A percentile compares a stretch with the other conserved stretches of the same genome.
phyloP scores from a whole-genome alignment of 106 monocot genomes.

The Dendrobium nobile region DNA sequence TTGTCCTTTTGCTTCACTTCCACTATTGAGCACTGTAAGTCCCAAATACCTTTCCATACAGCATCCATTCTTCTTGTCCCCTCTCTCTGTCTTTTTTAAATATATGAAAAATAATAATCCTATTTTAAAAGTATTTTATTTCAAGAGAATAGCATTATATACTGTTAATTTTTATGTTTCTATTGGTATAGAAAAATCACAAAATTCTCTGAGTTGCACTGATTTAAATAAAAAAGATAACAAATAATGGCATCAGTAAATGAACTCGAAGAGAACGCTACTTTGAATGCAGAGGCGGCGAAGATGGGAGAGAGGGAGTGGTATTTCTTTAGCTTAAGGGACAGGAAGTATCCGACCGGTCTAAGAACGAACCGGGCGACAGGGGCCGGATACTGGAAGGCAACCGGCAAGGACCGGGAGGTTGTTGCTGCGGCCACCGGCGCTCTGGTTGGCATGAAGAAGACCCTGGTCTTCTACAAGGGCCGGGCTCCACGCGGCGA shows the following conservation, averaged over 20 bases:
- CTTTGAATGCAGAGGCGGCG: slow-evolving; percentile 37
- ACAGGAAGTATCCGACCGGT: slow-evolving; percentile 92
- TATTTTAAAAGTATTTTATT: no score
- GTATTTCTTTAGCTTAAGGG: slow-evolving; percentile 90
- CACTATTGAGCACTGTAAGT: background rate
- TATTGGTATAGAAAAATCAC: no score
- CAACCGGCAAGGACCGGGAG: slow-evolving; percentile 97
- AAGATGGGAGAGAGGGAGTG: slow-evolving; percentile 96
- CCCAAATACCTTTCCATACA: background rate
- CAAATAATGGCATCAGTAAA: background rate
- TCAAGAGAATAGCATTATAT: no score
- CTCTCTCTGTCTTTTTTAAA: background rate
- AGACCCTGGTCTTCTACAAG: slow-evolving; percentile 94
- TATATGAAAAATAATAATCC: background rate
- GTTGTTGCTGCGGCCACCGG: slow-evolving; percentile 37
- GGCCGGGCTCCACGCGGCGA: slow-evolving; percentile 91
- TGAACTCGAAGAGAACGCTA: background rate
- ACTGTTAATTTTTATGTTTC: no score
- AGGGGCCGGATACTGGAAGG: slow-evolving; percentile 94
- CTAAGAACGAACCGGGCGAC: slow-evolving; percentile 88
- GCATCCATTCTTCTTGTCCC: background rate
- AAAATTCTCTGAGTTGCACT: background rate
- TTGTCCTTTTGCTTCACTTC: slow-evolving; percentile 8
- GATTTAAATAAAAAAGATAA: background rate
- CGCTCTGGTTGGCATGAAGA: slow-evolving; percentile 90